These are phyloP conservation scores for Pochonia chlamydosporia DNA, from an alignment of 2,329 filamentous ascomycete genomes.

Conservation along the genomic window DNA sequence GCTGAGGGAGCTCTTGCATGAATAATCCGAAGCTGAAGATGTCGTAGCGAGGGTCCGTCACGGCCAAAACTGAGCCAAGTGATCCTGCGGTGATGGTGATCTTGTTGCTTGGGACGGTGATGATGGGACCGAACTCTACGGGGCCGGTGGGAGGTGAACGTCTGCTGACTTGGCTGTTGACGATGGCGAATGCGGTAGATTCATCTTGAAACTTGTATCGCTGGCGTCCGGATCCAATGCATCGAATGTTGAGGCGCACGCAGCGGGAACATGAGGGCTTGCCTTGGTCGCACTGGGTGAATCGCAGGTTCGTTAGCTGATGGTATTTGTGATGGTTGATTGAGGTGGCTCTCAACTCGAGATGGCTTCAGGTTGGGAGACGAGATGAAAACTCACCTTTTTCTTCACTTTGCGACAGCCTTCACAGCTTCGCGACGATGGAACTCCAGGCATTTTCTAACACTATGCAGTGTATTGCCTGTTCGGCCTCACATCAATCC, in stretches of 20 bases:
- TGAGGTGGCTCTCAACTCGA: slow-evolving; percentile 49
- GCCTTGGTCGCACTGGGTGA: slow-evolving; percentile 4
- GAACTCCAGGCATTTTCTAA: slow-evolving; percentile 2
- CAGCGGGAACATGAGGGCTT: slow-evolving; percentile 2
- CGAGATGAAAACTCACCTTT: neutral
- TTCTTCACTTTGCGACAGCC: slow-evolving; percentile 2
- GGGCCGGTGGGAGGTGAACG: neutral
- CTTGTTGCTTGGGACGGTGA: neutral
- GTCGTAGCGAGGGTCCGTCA: slow-evolving; percentile 39
- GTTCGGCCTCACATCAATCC: neutral
- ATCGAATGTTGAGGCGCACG: neutral
- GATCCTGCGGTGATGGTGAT: slow-evolving; percentile 1
- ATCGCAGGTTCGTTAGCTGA: no score
- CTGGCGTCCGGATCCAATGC: slow-evolving; percentile 1
- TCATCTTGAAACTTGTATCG: slow-evolving; percentile 1
- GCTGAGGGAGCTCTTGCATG: slow-evolving; percentile 35
- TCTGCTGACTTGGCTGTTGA: neutral
- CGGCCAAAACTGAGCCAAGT: slow-evolving; percentile 25
- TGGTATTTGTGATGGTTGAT: no score
- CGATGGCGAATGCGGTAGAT: neutral
- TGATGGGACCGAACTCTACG: neutral
- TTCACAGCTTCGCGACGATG: slow-evolving; percentile 3
- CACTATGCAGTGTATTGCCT: neutral
- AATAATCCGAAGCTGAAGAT: slow-evolving; percentile 41
- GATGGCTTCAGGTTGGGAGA: slow-evolving; percentile 39